Conservation (phyloP, 2,329 filamentous ascomycete genomes). For the Parafenestella ontariensis region DNA sequence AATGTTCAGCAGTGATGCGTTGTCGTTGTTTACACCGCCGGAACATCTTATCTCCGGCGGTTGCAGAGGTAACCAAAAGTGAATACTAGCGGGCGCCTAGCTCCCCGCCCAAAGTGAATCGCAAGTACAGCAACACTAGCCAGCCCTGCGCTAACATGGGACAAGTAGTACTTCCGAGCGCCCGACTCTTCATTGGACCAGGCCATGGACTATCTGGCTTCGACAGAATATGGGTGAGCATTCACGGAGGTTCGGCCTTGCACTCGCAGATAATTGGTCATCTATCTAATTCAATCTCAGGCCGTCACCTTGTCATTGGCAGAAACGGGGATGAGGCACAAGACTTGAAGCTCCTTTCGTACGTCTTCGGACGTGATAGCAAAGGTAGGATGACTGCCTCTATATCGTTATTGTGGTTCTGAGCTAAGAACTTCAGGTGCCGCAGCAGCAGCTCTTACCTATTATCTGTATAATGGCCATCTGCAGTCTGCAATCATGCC, state of each 20-base stretch:
- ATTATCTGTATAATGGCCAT: neutral
- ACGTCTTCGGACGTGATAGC: neutral
- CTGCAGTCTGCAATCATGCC: neutral
- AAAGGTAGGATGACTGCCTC: neutral
- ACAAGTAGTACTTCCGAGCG: neutral
- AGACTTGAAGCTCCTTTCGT: neutral
- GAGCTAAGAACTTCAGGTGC: neutral
- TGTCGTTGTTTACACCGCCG: constrained; percentile 30
- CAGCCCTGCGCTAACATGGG: neutral
- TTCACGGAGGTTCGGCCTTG: neutral
- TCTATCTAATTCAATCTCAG: neutral
- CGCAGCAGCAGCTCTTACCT: neutral
- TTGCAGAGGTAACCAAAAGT: constrained; percentile 24
- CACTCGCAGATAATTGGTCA: neutral
- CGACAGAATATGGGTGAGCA: neutral
- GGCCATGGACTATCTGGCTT: neutral
- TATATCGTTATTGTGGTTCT: neutral
- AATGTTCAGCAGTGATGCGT: constrained; percentile 25
- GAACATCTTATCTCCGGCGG: constrained; percentile 3
- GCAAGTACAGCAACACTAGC: neutral
- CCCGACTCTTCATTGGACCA: neutral
- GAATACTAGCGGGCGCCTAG: constrained; percentile 12
- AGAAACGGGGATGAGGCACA: neutral
- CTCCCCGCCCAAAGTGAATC: no score
- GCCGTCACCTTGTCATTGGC: neutral